Base-by-base conservation (phyloP, 495 filamentous ascomycete species). In the Neurospora sp. region DNA sequence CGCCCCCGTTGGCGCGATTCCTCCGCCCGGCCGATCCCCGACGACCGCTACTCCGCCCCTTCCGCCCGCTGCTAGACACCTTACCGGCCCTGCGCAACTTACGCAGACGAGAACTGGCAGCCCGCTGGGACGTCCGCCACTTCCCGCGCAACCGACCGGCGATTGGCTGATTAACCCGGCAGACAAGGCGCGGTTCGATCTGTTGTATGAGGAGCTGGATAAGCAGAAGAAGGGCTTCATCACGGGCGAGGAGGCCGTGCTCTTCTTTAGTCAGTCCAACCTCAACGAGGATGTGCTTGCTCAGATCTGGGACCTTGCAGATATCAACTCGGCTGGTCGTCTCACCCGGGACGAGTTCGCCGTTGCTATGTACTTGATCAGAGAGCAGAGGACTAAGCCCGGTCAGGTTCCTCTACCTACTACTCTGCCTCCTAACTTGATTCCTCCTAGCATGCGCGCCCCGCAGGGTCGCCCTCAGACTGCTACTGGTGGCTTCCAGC, bases 291-390 rank as follows among this genome's bases (percentile, higher is more conserved):
- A 97, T 78, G 89, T 89, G 8, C 86, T 99, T 20, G 96, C 96
- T n/a, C 90, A 93, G 75, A 96, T 99, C 73, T 99, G 96, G 96
- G 96, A 99, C 79, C 86, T 99, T 31, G 92, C 96, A 7, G 95
- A 98, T 85, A 96, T 98, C 79, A 92, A 91, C 74, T 94, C 93
- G 18, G 92, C 94, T 71, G 96, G 96, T 10, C 90, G 90, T 72
- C 84, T 99, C 47, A 94, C 85, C 41, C 86, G 87, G 71, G 96
- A 99, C 79, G 94, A 96, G 77, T 99, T 99, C 78, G 95, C 96
- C 0, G 94, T 99, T 69, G 96, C 96, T 68, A 98, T 99, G 96
- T 94, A 97, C 78, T 86, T 99, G 41, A 97, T 99, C 75, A 88
- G 93, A 72, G 90, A 96, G 78, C 94, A 97, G 80, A 88, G 94